phyloP scores from a whole-genome alignment of 1,284 basidiomycete genomes.

The Cystobasidium sp. region DNA sequence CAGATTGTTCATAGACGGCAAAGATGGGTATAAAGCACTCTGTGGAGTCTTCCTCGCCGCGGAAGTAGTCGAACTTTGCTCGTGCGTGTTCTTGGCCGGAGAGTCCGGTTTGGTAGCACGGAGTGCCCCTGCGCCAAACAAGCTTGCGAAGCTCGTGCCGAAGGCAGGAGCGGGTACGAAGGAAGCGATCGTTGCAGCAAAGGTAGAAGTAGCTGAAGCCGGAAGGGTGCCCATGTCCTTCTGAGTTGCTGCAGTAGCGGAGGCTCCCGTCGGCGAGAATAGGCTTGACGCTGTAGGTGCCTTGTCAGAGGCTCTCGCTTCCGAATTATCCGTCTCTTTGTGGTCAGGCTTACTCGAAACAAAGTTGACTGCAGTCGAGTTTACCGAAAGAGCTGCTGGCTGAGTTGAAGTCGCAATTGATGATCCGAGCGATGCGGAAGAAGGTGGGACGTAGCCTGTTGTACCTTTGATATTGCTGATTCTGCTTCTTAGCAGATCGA shows the following conservation, averaged over 20 bases:
- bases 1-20: slow-evolving; percentile 33
- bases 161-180: slow-evolving; percentile 42
- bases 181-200: slow-evolving; percentile 27
- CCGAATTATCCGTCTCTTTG: neutral
- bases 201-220: slow-evolving; percentile 19
- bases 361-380: neutral
- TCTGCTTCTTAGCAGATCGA: slow-evolving; percentile 34
- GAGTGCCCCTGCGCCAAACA: slow-evolving; percentile 27
- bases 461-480: slow-evolving; percentile 40
- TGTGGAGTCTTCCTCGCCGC: neutral
- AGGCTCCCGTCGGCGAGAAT: neutral
- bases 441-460: slow-evolving; percentile 4
- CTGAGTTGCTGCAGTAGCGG: neutral
- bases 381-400: neutral
- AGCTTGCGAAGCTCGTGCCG: slow-evolving; percentile 27
- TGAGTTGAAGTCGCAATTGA: slow-evolving; percentile 15
- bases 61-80: neutral
- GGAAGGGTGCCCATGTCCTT: neutral
- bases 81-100: neutral
- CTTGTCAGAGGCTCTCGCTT: neutral
- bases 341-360: neutral
- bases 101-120: slow-evolving; percentile 7
- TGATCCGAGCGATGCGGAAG: slow-evolving; percentile 1
- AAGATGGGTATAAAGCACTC: slow-evolving; percentile 19
- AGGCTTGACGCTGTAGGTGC: neutral